A percentile compares a stretch with the other conserved stretches of the same genome.
Conservation (phyloP, 345 rosid species). For the Eucalyptus tenuipes region DNA sequence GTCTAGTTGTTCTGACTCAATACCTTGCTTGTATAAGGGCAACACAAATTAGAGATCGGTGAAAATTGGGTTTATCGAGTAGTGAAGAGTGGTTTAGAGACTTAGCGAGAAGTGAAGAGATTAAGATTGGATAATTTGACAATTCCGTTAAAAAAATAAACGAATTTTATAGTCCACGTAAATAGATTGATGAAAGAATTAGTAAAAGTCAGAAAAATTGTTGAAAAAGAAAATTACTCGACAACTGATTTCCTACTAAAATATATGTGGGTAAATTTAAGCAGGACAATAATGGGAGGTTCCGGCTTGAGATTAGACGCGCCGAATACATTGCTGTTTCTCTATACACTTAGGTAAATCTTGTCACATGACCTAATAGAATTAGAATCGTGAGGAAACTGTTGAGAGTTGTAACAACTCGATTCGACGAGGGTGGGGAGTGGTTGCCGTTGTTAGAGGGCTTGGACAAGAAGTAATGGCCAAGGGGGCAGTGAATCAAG, state of each 20-base stretch:
- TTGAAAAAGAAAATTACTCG: not conserved
- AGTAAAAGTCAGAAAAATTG: not conserved
- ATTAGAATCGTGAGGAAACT: not conserved
- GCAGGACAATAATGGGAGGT: not conserved
- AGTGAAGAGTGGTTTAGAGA: not conserved
- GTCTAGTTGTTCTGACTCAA: not conserved
- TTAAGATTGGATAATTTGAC: not conserved
- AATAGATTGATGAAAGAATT: not conserved
- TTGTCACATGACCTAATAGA: not conserved
- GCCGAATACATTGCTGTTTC: not conserved
- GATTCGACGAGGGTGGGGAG: fast-evolving
- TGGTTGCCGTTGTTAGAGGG: too few species aligned
- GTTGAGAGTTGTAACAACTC: not conserved
- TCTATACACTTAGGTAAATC: too few species aligned
- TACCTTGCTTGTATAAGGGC: not conserved
- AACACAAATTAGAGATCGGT: not conserved
- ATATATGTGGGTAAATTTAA: not conserved
- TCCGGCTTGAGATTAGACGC: not conserved
- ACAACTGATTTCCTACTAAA: not conserved
- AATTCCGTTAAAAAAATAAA: not conserved
- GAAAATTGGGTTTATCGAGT: not conserved
- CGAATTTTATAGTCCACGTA: not conserved
- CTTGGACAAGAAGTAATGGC: too few species aligned
- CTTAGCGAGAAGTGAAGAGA: not conserved
- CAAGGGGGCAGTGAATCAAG: fast-evolving